A percentile compares a stretch with the other conserved stretches of the same genome.
phyloP scores from a whole-genome alignment of 768 basidiomycete genomes.

The Tulasnella sp. region DNA sequence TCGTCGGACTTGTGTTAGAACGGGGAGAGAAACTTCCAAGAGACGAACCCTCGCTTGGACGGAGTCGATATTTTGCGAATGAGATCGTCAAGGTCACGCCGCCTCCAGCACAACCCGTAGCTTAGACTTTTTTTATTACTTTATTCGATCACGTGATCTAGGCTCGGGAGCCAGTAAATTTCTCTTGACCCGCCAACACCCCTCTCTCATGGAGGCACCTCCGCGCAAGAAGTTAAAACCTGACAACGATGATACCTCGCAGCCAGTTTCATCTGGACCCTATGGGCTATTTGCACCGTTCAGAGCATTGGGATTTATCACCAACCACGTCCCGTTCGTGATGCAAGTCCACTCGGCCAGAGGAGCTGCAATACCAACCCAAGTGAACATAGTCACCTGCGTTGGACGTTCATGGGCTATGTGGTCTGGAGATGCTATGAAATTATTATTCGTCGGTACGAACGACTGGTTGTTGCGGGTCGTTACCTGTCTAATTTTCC shows the following conservation, averaged over 20 bases:
- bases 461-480: constrained; percentile 22
- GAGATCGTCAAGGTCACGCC: constrained; percentile 25
- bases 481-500: not conserved
- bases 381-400: constrained; percentile 77
- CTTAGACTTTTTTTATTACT: constrained; percentile 2
- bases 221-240: constrained; percentile 14
- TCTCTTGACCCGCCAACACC: not conserved
- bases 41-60: constrained; percentile 60
- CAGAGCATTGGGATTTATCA: constrained; percentile 88
- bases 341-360: constrained; percentile 79
- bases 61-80: constrained; percentile 77
- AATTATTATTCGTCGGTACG: constrained; percentile 86
- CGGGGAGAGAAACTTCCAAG: constrained; percentile 82
- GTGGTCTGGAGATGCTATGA: constrained; percentile 95
- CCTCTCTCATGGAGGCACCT: constrained; percentile 7
- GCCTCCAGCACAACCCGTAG: not conserved
- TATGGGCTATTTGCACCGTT: constrained; percentile 75
- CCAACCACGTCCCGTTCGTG: constrained; percentile 83
- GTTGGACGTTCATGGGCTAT: constrained; percentile 86
- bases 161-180: constrained; percentile 3
- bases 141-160: constrained; percentile 10
- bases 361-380: constrained; percentile 75
- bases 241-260: not conserved
- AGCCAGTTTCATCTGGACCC: not conserved
- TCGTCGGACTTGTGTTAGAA: constrained; percentile 74